These are phyloP conservation scores for Bipolaris oryzae DNA, from an alignment of 2,329 filamentous ascomycete genomes.

Conservation along the genomic window DNA sequence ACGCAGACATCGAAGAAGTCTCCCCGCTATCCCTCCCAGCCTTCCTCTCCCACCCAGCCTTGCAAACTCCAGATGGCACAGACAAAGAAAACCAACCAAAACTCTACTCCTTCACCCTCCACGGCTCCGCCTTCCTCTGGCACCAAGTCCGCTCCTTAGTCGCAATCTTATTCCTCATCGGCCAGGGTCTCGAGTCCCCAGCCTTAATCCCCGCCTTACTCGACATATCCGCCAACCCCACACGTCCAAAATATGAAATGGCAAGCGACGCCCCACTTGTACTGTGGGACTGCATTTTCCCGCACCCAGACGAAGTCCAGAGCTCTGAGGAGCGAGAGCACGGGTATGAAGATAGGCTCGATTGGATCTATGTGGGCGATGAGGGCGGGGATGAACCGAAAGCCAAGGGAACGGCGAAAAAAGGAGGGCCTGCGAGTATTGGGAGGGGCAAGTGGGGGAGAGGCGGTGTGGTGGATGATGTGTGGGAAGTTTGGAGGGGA, in stretches of 20 bases:
- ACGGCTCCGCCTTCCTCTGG: slow-evolving; percentile 94
- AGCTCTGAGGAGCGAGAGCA: slow-evolving; percentile 46
- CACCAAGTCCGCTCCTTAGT: slow-evolving; percentile 97
- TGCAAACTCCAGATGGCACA: slow-evolving; percentile 14
- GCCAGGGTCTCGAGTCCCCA: slow-evolving; percentile 82
- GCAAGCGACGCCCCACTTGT: slow-evolving; percentile 89
- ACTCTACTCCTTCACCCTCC: slow-evolving; percentile 85
- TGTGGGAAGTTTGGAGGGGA: slow-evolving; percentile 85
- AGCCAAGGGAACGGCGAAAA: slow-evolving; percentile 22
- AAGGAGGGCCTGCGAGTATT: slow-evolving; percentile 16
- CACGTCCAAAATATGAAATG: slow-evolving; percentile 87
- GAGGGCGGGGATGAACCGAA: slow-evolving; percentile 59
- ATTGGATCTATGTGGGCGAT: slow-evolving; percentile 82
- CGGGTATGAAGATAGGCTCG: slow-evolving; percentile 64
- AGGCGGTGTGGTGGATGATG: slow-evolving; percentile 53
- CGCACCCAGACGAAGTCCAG: slow-evolving; percentile 53
- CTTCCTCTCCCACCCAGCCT: slow-evolving; percentile 38
- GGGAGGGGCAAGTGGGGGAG: slow-evolving; percentile 44
- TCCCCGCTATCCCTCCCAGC: slow-evolving; percentile 33
- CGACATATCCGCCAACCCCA: slow-evolving; percentile 71
- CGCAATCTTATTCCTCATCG: slow-evolving; percentile 88
- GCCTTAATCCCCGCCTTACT: slow-evolving; percentile 75
- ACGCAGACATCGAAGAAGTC: slow-evolving; percentile 71
- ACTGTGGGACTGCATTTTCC: slow-evolving; percentile 95
- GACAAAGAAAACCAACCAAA: slow-evolving; percentile 53